phyloP scores from a whole-genome alignment of 352 stramenopile species.

The Phytophthora fragariae region DNA sequence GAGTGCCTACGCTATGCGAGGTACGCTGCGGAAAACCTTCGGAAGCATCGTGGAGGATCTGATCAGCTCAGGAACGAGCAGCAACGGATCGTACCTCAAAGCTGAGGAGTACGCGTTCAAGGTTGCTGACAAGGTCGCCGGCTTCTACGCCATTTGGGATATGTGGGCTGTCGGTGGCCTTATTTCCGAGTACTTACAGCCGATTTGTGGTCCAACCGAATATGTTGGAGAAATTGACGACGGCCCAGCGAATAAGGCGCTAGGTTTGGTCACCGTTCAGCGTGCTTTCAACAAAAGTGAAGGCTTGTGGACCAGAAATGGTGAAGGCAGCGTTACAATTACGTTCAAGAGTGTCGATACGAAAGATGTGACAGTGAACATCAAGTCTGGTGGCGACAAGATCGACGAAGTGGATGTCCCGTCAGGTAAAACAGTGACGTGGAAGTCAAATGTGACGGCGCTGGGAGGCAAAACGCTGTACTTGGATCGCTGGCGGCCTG shows the following conservation, averaged over 20 bases:
- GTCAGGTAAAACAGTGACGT: conserved; percentile 29
- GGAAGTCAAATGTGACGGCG: conserved; percentile 30
- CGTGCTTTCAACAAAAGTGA: conserved; percentile 43
- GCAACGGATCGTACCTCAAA: conserved; percentile 32
- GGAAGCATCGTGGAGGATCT: conserved; percentile 48
- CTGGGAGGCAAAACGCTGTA: conserved; percentile 46
- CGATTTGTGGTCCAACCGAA: conserved; percentile 50
- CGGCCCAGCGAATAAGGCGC: conserved; percentile 35
- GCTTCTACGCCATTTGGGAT: conserved; percentile 45
- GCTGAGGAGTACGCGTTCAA: conserved; percentile 39
- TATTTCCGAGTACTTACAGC: conserved; percentile 51
- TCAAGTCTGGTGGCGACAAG: conserved; percentile 38
- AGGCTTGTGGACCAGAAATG: conserved; percentile 31
- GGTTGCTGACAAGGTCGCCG: conserved; percentile 46
- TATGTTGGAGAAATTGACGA: conserved; percentile 48
- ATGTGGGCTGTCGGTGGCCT: conserved; percentile 40
- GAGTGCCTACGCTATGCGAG: conserved; percentile 35
- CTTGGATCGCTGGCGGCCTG: conserved; percentile 44
- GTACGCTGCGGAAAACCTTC: conserved; percentile 50
- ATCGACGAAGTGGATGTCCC: conserved; percentile 38
- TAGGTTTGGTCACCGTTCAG: conserved; percentile 44
- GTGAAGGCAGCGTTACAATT: conserved; percentile 31
- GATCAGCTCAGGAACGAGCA: conserved; percentile 40
- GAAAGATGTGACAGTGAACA: conserved; percentile 41
- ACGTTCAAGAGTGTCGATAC: conserved; percentile 37